Conservation (phyloP, 768 basidiomycete species). For the Xerocomellus amylosporus region DNA sequence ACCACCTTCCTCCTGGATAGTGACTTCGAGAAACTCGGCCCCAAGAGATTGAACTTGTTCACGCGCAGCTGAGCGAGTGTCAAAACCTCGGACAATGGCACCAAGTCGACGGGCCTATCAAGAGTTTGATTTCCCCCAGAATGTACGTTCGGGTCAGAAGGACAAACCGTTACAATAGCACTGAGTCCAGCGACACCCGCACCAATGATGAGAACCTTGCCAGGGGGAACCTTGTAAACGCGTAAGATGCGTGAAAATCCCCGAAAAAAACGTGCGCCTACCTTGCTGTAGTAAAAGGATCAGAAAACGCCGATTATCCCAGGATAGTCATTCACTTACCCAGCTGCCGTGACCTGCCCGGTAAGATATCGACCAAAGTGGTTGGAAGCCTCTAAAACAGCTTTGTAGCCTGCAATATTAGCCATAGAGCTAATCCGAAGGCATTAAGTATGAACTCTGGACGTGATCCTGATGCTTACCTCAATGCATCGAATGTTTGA, state of each 20-base stretch:
- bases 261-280: slow-evolving; percentile 16
- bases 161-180: slow-evolving; percentile 75
- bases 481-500: slow-evolving; percentile 86
- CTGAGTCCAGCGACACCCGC: slow-evolving; percentile 87
- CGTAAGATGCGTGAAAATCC: slow-evolving; percentile 17
- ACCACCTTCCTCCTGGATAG: slow-evolving; percentile 75
- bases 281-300: slow-evolving; percentile 38
- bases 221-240: slow-evolving; percentile 66
- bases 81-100: slow-evolving; percentile 86
- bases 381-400: slow-evolving; percentile 86
- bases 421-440: slow-evolving; percentile 69
- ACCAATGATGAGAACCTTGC: slow-evolving; percentile 84
- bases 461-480: slow-evolving; percentile 40
- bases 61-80: slow-evolving; percentile 78
- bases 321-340: slow-evolving; percentile 46
- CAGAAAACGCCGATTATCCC: slow-evolving; percentile 5
- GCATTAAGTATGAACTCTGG: background rate
- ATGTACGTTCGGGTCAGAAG: background rate
- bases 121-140: background rate
- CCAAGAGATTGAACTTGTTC: slow-evolving; percentile 91
- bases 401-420: slow-evolving; percentile 94
- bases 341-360: slow-evolving; percentile 88
- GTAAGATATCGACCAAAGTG: slow-evolving; percentile 87
- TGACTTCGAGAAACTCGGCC: slow-evolving; percentile 86
- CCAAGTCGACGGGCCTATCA: slow-evolving; percentile 74